These are phyloP conservation scores for Cutaneotrichosporon cutaneum DNA, from an alignment of 1,284 basidiomycete species.

Conservation along the genomic window DNA sequence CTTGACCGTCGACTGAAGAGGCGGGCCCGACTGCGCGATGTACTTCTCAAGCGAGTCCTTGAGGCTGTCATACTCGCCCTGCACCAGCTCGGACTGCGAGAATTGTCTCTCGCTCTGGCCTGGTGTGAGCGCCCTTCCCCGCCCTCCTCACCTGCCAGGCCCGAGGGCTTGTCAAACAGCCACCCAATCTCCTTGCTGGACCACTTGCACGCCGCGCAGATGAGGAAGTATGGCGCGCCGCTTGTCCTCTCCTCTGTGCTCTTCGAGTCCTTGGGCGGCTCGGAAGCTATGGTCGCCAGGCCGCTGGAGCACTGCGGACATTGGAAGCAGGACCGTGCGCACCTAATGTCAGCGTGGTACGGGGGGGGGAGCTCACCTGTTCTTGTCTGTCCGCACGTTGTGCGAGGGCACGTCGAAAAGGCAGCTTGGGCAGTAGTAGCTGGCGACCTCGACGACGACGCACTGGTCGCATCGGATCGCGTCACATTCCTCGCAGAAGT, in stretches of 20 bases:
- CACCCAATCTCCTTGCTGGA: slow-evolving; percentile 86
- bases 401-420: slow-evolving; percentile 98
- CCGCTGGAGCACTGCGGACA: slow-evolving; percentile 91
- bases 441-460: slow-evolving; percentile 86
- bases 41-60: slow-evolving; percentile 94
- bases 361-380: slow-evolving; percentile 61
- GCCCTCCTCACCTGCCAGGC: slow-evolving; percentile 67
- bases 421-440: slow-evolving; percentile 97
- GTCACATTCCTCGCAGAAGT: slow-evolving; percentile 99
- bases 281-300: slow-evolving; percentile 80
- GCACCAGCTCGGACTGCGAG: slow-evolving; percentile 75
- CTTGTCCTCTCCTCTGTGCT: slow-evolving; percentile 32
- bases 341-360: slow-evolving; percentile 60
- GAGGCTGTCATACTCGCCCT: slow-evolving; percentile 79
- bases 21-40: slow-evolving; percentile 43
- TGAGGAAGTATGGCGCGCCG: slow-evolving; percentile 86
- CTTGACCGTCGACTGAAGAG: slow-evolving; percentile 1
- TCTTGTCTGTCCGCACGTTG: slow-evolving; percentile 92
- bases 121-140: slow-evolving; percentile 47
- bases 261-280: slow-evolving; percentile 43
- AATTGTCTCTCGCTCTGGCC: slow-evolving; percentile 85
- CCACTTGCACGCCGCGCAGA: slow-evolving; percentile 92
- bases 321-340: slow-evolving; percentile 93
- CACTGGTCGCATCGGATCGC: slow-evolving; percentile 89
- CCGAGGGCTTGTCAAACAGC: slow-evolving; percentile 93